These are phyloP conservation scores for Hortiboletus campestris DNA, from an alignment of 768 basidiomycete species.

Conservation along the genomic window DNA sequence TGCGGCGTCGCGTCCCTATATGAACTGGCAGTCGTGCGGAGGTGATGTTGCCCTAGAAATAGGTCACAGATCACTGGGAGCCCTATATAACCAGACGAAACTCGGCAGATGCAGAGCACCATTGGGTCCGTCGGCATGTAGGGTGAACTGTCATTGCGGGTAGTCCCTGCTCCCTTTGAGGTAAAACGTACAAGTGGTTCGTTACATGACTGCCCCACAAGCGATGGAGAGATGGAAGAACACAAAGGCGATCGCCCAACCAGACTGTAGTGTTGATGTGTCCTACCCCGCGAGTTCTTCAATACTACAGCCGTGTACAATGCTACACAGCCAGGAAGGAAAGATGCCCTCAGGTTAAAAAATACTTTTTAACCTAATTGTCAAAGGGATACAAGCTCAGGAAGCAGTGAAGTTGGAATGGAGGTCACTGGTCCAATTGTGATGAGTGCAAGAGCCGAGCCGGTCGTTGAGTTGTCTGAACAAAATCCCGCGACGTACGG, in stretches of 20 bases:
- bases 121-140: slow-evolving; percentile 17
- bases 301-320: too few species aligned
- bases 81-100: slow-evolving; percentile 21
- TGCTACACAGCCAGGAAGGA: too few species aligned
- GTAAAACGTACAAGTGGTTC: slow-evolving; percentile 19
- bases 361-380: too few species aligned
- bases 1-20: slow-evolving; percentile 12
- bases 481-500: too few species aligned
- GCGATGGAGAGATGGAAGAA: neutral
- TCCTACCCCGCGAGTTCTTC: too few species aligned
- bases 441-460: too few species aligned
- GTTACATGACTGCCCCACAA: neutral
- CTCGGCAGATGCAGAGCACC: slow-evolving; percentile 19
- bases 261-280: too few species aligned
- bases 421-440: too few species aligned
- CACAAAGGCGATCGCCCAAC: neutral
- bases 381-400: too few species aligned
- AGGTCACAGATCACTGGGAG: neutral
- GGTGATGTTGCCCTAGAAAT: slow-evolving; percentile 1
- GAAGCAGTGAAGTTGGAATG: too few species aligned
- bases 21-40: slow-evolving; percentile 7
- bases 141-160: slow-evolving; percentile 18
- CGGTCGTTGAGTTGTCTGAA: too few species aligned
- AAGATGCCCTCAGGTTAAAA: too few species aligned
- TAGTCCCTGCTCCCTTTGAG: slow-evolving; percentile 16